Conservation (phyloP, 371 early-diverging fungal species). For the Choanephora cucurbitarum region DNA sequence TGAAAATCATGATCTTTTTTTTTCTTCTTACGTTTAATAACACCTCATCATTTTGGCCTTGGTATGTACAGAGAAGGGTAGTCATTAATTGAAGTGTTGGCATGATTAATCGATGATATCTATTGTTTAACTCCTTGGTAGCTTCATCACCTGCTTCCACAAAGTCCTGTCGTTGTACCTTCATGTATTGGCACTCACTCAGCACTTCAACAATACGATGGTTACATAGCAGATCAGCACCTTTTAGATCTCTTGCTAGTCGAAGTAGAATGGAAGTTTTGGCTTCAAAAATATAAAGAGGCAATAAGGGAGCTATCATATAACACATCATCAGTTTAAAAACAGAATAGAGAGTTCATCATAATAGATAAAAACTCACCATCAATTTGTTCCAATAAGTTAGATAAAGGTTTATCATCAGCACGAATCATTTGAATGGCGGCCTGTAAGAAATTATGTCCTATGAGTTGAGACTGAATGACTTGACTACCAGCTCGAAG, state of each 20-base stretch:
- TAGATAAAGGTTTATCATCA: constrained; percentile 69
- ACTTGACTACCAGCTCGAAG: constrained; percentile 49
- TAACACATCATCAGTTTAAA: not conserved
- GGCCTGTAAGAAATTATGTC: constrained; percentile 69
- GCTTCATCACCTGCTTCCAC: constrained; percentile 1
- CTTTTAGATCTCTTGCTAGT: constrained; percentile 72
- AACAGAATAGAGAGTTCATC: not conserved
- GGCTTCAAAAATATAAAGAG: constrained; percentile 78
- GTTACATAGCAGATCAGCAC: constrained; percentile 75
- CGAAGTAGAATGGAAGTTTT: constrained; percentile 82
- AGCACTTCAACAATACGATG: constrained; percentile 79
- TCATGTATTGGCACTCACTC: constrained; percentile 66
- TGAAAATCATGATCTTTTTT: not conserved
- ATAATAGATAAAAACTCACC: constrained; percentile 48
- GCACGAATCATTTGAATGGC: constrained; percentile 65
- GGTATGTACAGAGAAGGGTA: constrained; percentile 52
- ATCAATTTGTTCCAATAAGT: constrained; percentile 54
- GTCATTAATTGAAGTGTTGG: constrained; percentile 67
- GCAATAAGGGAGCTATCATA: constrained; percentile 55
- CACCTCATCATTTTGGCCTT: constrained; percentile 51
- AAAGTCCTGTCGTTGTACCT: constrained; percentile 11
- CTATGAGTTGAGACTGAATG: constrained; percentile 65
- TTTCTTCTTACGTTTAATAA: constrained; percentile 53
- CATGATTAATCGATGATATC: constrained; percentile 63
- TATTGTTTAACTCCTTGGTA: constrained; percentile 30